These are phyloP conservation scores for Saturnispora gosingensis DNA, from an alignment of 805 yeast species.

Conservation along the genomic window DNA sequence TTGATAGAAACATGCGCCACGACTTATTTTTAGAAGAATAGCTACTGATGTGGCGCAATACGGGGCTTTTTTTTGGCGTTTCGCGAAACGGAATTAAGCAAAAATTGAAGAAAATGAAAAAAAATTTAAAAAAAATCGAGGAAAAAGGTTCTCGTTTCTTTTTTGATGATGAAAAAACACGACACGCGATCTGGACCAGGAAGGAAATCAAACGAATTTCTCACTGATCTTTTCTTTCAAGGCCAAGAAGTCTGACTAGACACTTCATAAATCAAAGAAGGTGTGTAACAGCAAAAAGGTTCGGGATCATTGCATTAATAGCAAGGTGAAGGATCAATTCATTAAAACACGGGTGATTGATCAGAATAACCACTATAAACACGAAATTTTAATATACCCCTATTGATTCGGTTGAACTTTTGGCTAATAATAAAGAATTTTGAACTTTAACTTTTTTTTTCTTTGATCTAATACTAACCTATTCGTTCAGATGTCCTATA, in stretches of 20 bases:
- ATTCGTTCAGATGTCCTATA: slow-evolving; percentile 44
- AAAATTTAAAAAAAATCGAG: not conserved
- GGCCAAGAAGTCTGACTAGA: slow-evolving; percentile 4
- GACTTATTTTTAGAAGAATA: not conserved
- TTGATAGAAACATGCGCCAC: not conserved
- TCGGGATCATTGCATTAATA: not conserved
- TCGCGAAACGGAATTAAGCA: not conserved
- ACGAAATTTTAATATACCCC: not conserved
- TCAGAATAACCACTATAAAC: not conserved
- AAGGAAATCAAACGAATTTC: not conserved
- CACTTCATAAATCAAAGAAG: not conserved
- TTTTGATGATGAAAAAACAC: not conserved
- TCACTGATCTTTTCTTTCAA: not conserved
- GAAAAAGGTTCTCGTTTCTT: not conserved
- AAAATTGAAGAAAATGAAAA: too few species aligned
- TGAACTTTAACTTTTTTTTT: not conserved
- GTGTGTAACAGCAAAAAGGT: not conserved
- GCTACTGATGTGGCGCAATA: not conserved
- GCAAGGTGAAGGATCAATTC: not conserved
- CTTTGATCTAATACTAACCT: slow-evolving; percentile 8
- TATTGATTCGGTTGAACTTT: not conserved
- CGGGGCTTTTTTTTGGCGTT: not conserved
- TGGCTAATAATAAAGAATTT: not conserved
- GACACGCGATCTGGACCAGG: not conserved
- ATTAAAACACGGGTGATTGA: not conserved